phyloP scores from a whole-genome alignment of 208 protist genomes.

The Leptomonas pyrrhocoris region DNA sequence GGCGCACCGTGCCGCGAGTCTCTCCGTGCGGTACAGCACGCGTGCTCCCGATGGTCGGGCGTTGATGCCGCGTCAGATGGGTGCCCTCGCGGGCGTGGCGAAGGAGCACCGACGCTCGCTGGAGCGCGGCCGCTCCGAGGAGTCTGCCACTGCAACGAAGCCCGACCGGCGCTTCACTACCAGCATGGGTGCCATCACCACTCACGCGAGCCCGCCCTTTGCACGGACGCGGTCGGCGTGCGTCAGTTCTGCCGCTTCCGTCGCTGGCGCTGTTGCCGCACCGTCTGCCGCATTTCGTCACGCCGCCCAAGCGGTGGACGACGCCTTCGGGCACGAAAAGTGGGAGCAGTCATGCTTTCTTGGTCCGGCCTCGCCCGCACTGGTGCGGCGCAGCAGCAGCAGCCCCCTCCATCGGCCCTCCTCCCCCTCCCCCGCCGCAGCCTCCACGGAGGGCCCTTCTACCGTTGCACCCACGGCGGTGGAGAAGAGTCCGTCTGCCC shows the following conservation, averaged over 20 bases:
- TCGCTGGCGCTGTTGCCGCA: not conserved
- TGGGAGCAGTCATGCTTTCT: slow-evolving; percentile 9
- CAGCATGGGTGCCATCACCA: not conserved
- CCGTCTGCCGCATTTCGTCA: too few relatives aligned
- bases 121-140: slow-evolving; percentile 18
- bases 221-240: not conserved
- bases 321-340: not conserved
- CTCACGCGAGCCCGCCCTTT: not conserved
- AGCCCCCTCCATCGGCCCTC: not conserved
- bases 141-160: not conserved
- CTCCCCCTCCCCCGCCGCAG: not conserved
- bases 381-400: not conserved
- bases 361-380: slow-evolving; percentile 5
- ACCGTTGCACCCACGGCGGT: not conserved
- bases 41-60: not conserved
- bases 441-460: not conserved
- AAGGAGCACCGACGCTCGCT: not conserved
- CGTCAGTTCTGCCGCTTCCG: not conserved
- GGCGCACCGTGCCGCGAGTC: not conserved
- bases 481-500: not conserved
- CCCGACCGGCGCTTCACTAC: not conserved
- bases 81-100: not conserved
- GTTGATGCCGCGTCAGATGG: slow-evolving; percentile 20
- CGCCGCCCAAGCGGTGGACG: not conserved
- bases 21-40: slow-evolving; percentile 6